Base-by-base conservation (phyloP, 1,284 basidiomycete species). In the Gymnopus androsaceus region DNA sequence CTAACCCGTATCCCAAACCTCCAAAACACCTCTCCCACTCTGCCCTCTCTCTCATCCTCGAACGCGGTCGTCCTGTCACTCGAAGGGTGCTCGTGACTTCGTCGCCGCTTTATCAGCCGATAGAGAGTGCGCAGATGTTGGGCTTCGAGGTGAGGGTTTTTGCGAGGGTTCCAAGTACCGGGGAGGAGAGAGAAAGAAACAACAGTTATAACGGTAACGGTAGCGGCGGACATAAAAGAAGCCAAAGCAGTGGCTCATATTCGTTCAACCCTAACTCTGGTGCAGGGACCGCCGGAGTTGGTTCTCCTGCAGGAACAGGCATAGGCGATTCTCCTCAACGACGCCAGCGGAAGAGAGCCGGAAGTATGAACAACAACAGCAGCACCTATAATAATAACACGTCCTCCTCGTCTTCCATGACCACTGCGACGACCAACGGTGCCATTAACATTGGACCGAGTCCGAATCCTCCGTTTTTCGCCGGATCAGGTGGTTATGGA, bases 61-160 rank as follows among this genome's bases (percentile, higher is more conserved):
- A 90, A 67, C 83, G 90, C 25, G 90, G 89, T 5, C 78, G 90
- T 21, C 77, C 82, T 0, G 78, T 88, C 51, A 81, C 79, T 1
- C 76, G 84, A 47, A 83, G 90, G 31, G 88, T 90, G 17, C 77
- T 92, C 12, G 92, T 90, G 33, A 85, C 91, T 1, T 91, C 88
- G 8, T 91, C 88, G 19, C 92, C 92, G 1, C 72, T 94, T 33
- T 88, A 90, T 69, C 89, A 92, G 65, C 86, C 91, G 27, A 85
- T 94, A 76, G 85, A 90, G 25, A 74, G 79, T 7, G 87, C 91
- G 27, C 81, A 87, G 61, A 77, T 82, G 51, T 74, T 94, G 34
- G 92, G 89, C 2, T 95, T 92, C 65, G 88, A 92, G 63, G 85
- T 92, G 4, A 82, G 85, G 51, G 79, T 94, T 9, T 87, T 87